A percentile compares a stretch with the other conserved stretches of the same genome.
phyloP scores from a whole-genome alignment of 164 flowering plant genomes.

The Berberis thunbergii region DNA sequence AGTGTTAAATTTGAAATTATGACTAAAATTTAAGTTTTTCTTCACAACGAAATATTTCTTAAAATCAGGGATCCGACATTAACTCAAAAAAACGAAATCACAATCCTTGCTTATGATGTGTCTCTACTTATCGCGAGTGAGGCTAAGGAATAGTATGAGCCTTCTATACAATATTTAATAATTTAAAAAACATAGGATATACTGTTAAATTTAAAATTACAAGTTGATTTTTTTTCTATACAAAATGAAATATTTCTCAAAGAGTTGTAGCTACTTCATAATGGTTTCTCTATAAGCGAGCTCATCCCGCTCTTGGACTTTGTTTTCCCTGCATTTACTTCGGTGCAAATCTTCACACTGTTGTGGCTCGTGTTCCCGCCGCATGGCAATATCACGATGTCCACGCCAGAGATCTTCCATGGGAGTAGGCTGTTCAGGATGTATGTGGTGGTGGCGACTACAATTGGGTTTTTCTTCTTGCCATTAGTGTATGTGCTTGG shows the following conservation, averaged over 20 bases:
- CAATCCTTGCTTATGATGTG: no score
- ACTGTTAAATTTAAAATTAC: no score
- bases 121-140: no score
- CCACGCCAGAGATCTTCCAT: slow-evolving; percentile 34
- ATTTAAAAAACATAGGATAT: no score
- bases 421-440: slow-evolving; percentile 44
- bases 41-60: no score
- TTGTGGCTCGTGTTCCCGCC: slow-evolving; percentile 72
- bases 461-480: slow-evolving; percentile 75
- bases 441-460: slow-evolving; percentile 65
- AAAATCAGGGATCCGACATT: no score
- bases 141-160: no score
- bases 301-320: slow-evolving; percentile 81
- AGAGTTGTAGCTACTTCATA: slow-evolving; percentile 89
- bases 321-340: slow-evolving; percentile 56
- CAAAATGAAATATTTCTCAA: slow-evolving; percentile 2
- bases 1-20: no score
- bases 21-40: no score
- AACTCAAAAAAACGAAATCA: no score
- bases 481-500: slow-evolving; percentile 91
- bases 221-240: no score
- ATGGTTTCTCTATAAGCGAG: slow-evolving; percentile 94
- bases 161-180: no score
- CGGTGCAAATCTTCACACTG: slow-evolving; percentile 49
- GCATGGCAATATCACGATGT: slow-evolving; percentile 1